Evolutionary conservation across 106 monocot species (phyloP), one percentile per base, ranked within the genome.

Genomic region (Apostasia ramifera): DNA sequence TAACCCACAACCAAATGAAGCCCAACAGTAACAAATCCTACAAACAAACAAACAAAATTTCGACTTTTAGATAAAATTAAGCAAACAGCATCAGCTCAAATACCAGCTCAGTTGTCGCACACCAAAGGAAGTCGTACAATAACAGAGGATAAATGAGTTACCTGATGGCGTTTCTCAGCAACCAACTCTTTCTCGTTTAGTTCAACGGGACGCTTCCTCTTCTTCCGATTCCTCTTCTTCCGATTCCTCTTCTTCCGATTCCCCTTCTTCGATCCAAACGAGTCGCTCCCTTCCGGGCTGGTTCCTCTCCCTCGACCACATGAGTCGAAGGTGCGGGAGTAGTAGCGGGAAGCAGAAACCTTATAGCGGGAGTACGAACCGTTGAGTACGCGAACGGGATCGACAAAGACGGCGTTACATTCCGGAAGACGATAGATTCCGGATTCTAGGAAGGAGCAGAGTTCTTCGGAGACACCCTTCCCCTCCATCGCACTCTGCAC

Each of bases 371-470:
- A 60, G 75, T 97, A 97, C 37, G 79, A 92, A 3, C 62, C 40
- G 79, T 71, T 84, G 72, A 92, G 92, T 59, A 97, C 40, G 42
- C 86, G 86, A 53, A 97, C 89, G 7, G 97, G 89, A 70, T 97
- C 97, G 43, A 97, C 2, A 81, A 97, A 97, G 48, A 78, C 66
- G 8, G 72, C 73, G 13, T 49, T 68, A 9, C 60, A 72, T 4
- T 66, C 76, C 26, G 9, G 4, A 4, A 97, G 80, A 9, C 70
- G 70, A 69, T 85, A 92, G 78, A 97, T 69, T 40, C 97, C 97
- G 49, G 81, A 74, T 1, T 49, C 60, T 42, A 79, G 15, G 81
- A 97, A 89, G 12, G 87, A 82, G 9, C 72, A 55, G 65, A 95
- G 76, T 40, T 82, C 78, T 46, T 57, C 74, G 54, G 72, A 69